These are phyloP conservation scores for Borovskyia barvae DNA, from an alignment of 208 protist genomes.

Conservation along the genomic window DNA sequence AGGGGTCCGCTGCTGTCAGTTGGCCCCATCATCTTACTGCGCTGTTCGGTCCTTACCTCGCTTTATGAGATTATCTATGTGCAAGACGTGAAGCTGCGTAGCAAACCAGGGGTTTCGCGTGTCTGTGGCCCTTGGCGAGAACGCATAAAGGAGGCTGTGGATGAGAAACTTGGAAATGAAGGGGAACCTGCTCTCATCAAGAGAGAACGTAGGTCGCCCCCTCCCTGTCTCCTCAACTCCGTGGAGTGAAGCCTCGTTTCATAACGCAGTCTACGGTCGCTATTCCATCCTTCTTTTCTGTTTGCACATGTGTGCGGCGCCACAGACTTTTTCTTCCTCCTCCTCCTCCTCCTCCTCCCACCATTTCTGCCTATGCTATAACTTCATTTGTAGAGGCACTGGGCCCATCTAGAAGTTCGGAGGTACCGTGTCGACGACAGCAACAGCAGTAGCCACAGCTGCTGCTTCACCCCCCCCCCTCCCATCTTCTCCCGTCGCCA, in stretches of 20 bases:
- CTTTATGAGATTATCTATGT: slow-evolving; percentile 23
- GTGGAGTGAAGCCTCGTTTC: too few species aligned
- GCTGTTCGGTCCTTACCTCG: slow-evolving; percentile 26
- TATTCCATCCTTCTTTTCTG: not conserved
- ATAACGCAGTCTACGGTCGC: not conserved
- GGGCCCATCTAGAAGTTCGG: too few species aligned
- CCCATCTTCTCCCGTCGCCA: too few species aligned
- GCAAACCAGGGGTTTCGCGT: slow-evolving; percentile 13
- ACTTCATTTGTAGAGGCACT: too few species aligned
- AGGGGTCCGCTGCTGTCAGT: slow-evolving; percentile 19
- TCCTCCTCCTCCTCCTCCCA: not conserved
- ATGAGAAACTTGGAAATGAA: slow-evolving; percentile 34
- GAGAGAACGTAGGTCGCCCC: too few species aligned
- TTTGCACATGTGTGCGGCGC: not conserved
- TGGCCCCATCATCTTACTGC: slow-evolving; percentile 22
- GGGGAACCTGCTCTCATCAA: too few species aligned
- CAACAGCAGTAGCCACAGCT: too few species aligned
- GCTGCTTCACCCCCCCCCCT: too few species aligned
- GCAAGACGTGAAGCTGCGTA: slow-evolving; percentile 14
- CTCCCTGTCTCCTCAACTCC: too few species aligned
- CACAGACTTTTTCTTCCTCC: not conserved
- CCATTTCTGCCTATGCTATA: not conserved
- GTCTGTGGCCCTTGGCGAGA: slow-evolving; percentile 33
- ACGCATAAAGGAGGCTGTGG: slow-evolving; percentile 14
- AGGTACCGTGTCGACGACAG: too few species aligned